Base-by-base conservation (phyloP, 805 yeast genomes). In the Yarrowia hollandica region DNA sequence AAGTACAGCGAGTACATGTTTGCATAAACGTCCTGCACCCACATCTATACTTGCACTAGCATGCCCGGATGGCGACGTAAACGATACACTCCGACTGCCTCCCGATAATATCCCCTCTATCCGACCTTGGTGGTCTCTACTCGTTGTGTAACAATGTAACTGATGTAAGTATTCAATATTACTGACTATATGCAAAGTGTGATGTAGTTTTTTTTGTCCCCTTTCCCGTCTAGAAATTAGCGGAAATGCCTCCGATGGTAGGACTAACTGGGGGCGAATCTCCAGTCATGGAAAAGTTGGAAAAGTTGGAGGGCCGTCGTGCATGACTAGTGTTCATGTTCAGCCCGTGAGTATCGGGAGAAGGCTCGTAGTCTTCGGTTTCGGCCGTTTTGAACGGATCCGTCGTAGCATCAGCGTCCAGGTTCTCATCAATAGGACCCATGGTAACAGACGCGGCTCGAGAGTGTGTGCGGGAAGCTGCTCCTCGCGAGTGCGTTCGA, bases 251-350 rank as follows among this genome's bases (percentile, higher is more conserved):
- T 2, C 55, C 55, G 15, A 44, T 12, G 6, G 39, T 33, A 6
- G 55, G 55, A 22, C 38, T 30, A 2, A 48, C 55, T 6, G 55
- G 55, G 10, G 55, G 55, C 15, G 55, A 48, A 11, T 48, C 55
- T 11, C 55, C 39, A 15, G 39, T 9, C 16, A 33, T 21, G 18
- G 55, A 48, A 33, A 31, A 48, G 30, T 22, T 48, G 30, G 55
- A 48, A 8, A 31, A 33, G 28, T 28, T 48, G 21, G 55, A 48
- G 15, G 39, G 22, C 4, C 55, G 19, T 15, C 55, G 28, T 2
- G 38, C 28, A 16, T 31, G 39, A 8, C 22, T 16, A 4, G 39
- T 31, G 22, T 48, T 31, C 38, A 48, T 48, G 30, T 21, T 23
- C 28, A 48, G 22, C 2, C 55, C 55, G 5, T 48, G 55, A 10